These are phyloP conservation scores for Monosporascus sp. DNA, from an alignment of 2,329 filamentous ascomycete species.

Conservation along the genomic window DNA sequence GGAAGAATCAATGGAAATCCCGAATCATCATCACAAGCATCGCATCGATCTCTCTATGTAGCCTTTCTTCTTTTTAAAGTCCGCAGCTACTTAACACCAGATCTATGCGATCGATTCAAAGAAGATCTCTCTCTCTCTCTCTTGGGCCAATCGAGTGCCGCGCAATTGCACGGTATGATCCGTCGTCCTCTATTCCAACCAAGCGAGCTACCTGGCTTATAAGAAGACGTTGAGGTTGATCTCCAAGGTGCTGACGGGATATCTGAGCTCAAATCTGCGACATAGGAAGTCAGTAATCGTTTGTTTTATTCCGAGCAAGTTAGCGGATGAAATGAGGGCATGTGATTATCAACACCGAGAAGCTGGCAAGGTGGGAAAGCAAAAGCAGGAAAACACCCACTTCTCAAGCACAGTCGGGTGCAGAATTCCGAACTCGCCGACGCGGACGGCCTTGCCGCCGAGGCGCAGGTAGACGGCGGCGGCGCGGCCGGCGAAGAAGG, in stretches of 20 bases:
- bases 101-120: too few relatives aligned
- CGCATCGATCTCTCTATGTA: too few relatives aligned
- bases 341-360: too few relatives aligned
- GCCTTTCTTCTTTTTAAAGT: too few relatives aligned
- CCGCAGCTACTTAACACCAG: too few relatives aligned
- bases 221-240: constrained; percentile 92
- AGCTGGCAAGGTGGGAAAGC: not conserved
- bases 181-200: not conserved
- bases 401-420: constrained; percentile 91
- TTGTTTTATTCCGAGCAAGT: too few relatives aligned
- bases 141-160: too few relatives aligned
- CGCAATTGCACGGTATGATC: constrained; percentile 3
- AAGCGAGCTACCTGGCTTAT: constrained; percentile 34
- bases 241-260: constrained; percentile 90
- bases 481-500: constrained; percentile 86
- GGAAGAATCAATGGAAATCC: too few relatives aligned
- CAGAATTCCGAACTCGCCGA: constrained; percentile 90
- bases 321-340: too few relatives aligned
- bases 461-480: constrained; percentile 77
- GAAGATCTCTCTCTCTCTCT: too few relatives aligned
- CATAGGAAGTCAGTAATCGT: constrained; percentile 2
- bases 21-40: too few relatives aligned
- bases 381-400: constrained; percentile 40
- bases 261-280: constrained; percentile 30
- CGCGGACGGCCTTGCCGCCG: constrained; percentile 64